phyloP scores from a whole-genome alignment of 768 basidiomycete species.

The Termitomyces sp. region DNA sequence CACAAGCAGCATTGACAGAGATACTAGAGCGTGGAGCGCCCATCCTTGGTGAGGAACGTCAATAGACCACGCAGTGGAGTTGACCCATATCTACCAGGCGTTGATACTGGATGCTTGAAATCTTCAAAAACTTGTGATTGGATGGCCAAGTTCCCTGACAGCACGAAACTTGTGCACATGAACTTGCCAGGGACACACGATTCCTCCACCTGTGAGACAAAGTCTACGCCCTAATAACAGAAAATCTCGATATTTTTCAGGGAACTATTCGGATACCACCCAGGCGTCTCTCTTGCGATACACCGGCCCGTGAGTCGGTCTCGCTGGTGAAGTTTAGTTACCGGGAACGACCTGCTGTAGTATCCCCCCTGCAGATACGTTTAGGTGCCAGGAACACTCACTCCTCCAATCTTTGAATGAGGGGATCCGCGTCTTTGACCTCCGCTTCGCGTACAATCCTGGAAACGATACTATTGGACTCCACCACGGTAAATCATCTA shows the following conservation, averaged over 20 bases:
- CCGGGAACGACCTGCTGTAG: constrained; percentile 12
- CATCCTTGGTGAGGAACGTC: constrained; percentile 21
- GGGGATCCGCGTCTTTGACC: constrained; percentile 46
- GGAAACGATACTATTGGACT: constrained; percentile 47
- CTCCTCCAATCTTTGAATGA: constrained; percentile 41
- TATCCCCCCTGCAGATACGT: constrained; percentile 27
- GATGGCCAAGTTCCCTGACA: constrained; percentile 41
- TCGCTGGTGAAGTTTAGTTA: not conserved
- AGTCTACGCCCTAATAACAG: not conserved
- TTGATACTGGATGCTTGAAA: constrained; percentile 29
- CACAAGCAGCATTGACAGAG: constrained; percentile 21
- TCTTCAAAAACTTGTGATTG: constrained; percentile 33
- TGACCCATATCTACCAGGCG: constrained; percentile 18
- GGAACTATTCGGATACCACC: constrained; percentile 39
- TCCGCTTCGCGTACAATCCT: constrained; percentile 44
- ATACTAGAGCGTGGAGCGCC: constrained; percentile 26
- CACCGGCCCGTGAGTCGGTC: constrained; percentile 34
- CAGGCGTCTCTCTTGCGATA: constrained; percentile 37
- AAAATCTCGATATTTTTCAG: constrained; percentile 16
- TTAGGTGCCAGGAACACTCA: constrained; percentile 42
- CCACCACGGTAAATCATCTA: constrained; percentile 33
- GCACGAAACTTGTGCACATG: constrained; percentile 39
- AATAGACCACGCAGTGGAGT: not conserved
- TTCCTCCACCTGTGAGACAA: constrained; percentile 36
- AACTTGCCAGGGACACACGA: constrained; percentile 53